Conservation (phyloP, 768 basidiomycete species). For the Agrocybe chaxingu region DNA sequence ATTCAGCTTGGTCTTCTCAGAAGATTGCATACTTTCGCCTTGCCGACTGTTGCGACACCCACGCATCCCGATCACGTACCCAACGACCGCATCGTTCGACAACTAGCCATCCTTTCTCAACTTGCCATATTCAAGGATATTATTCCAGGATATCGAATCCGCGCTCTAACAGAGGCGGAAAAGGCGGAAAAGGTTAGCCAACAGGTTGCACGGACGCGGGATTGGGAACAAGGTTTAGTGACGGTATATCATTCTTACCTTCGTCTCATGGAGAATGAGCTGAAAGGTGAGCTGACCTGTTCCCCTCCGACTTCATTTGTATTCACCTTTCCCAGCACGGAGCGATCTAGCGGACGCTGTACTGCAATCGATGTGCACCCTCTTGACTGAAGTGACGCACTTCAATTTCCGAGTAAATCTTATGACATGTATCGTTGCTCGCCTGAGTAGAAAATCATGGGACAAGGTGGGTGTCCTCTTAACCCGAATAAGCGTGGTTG, state of each 20-base stretch:
- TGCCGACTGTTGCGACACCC: constrained; percentile 66
- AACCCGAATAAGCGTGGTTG: constrained; percentile 10
- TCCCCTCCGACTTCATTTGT: constrained; percentile 9
- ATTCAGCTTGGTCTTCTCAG: constrained; percentile 81
- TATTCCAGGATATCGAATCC: constrained; percentile 94
- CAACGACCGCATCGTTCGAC: constrained; percentile 83
- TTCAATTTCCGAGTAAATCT: constrained; percentile 97
- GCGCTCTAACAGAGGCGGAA: constrained; percentile 85
- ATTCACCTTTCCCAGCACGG: constrained; percentile 41
- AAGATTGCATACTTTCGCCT: constrained; percentile 87
- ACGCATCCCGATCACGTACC: constrained; percentile 65
- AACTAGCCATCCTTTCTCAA: constrained; percentile 85
- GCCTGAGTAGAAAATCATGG: constrained; percentile 85
- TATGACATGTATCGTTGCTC: constrained; percentile 81
- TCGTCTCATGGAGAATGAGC: constrained; percentile 76
- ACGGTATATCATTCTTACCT: constrained; percentile 86
- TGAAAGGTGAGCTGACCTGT: constrained; percentile 61
- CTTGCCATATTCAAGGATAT: constrained; percentile 95
- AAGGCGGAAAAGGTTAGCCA: constrained; percentile 93
- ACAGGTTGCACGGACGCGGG: constrained; percentile 83
- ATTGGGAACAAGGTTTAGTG: constrained; percentile 95
- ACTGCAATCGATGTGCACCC: constrained; percentile 84
- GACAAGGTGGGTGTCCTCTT: constrained; percentile 59
- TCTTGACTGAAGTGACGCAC: constrained; percentile 81
- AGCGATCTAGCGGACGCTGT: constrained; percentile 64